Conservation (phyloP, 208 protist genomes). For the Trypanosoma cruzi region DNA sequence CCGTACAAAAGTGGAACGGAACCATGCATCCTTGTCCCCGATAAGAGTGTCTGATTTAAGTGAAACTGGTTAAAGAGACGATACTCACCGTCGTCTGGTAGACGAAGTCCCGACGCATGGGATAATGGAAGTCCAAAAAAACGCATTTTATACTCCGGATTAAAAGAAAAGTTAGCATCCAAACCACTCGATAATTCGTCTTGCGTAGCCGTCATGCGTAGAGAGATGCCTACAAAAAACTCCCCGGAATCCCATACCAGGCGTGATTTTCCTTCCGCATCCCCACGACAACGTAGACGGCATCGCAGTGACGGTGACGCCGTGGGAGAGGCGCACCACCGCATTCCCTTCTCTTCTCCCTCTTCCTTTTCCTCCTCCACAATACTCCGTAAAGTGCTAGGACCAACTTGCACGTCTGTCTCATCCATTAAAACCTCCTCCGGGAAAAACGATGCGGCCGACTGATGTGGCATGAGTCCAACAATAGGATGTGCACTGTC, state of each 20-base stretch:
- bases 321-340: neutral
- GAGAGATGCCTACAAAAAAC: slow-evolving; percentile 9
- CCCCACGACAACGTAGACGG: neutral
- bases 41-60: neutral
- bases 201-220: neutral
- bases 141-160: neutral
- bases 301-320: slow-evolving; percentile 2
- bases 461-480: neutral
- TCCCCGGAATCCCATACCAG: slow-evolving; percentile 4
- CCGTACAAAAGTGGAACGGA: slow-evolving; percentile 20
- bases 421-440: slow-evolving; percentile 1
- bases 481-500: slow-evolving; percentile 5
- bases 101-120: neutral
- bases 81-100: slow-evolving; percentile 1
- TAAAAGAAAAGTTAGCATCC: slow-evolving; percentile 8
- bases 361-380: neutral
- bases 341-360: neutral
- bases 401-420: neutral
- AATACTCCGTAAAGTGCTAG: neutral
- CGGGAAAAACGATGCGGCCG: slow-evolving; percentile 4
- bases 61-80: neutral
- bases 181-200: neutral
- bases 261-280: neutral
- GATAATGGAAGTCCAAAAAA: slow-evolving; percentile 19
- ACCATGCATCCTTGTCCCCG: neutral